phyloP scores from a whole-genome alignment of 345 rosid species.

The Lepidium aucheri region DNA sequence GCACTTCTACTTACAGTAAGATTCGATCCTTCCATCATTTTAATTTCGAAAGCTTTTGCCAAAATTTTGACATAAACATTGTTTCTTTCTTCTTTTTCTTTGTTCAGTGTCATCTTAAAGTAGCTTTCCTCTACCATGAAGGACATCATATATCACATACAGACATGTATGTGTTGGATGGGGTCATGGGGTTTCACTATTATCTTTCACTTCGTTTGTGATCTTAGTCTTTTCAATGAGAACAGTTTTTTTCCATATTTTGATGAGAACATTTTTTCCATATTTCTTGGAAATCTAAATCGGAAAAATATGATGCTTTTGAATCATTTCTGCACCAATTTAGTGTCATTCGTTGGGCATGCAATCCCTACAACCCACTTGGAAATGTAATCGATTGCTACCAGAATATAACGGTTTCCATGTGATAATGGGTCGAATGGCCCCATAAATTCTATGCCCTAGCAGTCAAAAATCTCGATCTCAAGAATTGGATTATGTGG shows the following conservation, averaged over 20 bases:
- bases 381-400: too few species aligned
- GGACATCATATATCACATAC: neutral
- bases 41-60: neutral
- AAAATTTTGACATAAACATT: neutral
- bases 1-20: slow-evolving; percentile 90
- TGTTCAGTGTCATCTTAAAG: slow-evolving; percentile 22
- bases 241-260: neutral
- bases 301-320: too few species aligned
- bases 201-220: neutral
- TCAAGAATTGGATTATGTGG: too few species aligned
- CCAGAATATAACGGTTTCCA: too few species aligned
- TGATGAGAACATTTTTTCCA: too few species aligned
- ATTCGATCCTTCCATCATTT: neutral
- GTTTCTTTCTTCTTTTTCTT: neutral
- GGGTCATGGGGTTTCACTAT: neutral
- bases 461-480: too few species aligned
- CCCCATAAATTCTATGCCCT: too few species aligned
- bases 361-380: too few species aligned
- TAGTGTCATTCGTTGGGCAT: too few species aligned
- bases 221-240: neutral
- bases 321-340: too few species aligned
- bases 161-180: neutral
- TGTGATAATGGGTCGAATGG: too few species aligned
- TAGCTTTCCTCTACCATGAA: neutral
- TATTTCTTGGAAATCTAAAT: too few species aligned